Base-by-base conservation (phyloP, 768 basidiomycete species). In the Xanthoconium stramineum region DNA sequence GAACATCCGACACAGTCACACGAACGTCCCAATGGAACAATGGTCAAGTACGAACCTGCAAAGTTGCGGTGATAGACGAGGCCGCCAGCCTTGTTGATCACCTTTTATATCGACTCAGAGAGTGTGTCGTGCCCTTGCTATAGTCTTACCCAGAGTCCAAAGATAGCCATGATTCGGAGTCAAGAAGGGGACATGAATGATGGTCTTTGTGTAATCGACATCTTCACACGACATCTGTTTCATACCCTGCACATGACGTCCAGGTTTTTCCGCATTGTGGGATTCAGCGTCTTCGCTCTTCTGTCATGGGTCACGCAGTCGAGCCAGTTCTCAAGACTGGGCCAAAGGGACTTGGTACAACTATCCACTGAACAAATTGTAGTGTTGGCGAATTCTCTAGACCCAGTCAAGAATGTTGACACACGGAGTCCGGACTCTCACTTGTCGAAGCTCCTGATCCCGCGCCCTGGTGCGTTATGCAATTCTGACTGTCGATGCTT, bases 1-100 rank as follows among this genome's bases (percentile, higher is more conserved):
- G 46, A 12, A 29, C 36, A 37, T 50, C 29, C 15, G n/a, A 55
- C 32, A 55, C 32, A 28, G 49, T 60, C 49, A 38, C 33, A 49
- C 9, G n/a, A 15, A 20, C 12, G 39, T 35, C 33, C 39, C 42
- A n/a, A 52, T n/a, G n/a, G 40, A 39, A 19, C 14, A 5, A 47
- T 9, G 30, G 43, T 15, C 30, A 44, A 50, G 49, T 52, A 68
- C 77, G 46, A 60, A 91, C 95, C 93, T 76, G 88, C 85, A 69
- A 95, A 96, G 68, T 87, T 92, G 56, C 91, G 83, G 63, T 95
- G 89, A 75, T 95, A 98, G 43, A 98, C 89, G 35, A 98, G 82
- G 8, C 97, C 97, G 29, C 97, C 97, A 14, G 97, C 97, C 77
- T 98, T 98, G 74, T 98, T 98, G 67, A 98, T 96, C 54, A 98